Evolutionary conservation across 208 protist genomes (phyloP), one percentile per base, ranked within the genome.

Genomic region (Novymonas esmeraldas): DNA sequence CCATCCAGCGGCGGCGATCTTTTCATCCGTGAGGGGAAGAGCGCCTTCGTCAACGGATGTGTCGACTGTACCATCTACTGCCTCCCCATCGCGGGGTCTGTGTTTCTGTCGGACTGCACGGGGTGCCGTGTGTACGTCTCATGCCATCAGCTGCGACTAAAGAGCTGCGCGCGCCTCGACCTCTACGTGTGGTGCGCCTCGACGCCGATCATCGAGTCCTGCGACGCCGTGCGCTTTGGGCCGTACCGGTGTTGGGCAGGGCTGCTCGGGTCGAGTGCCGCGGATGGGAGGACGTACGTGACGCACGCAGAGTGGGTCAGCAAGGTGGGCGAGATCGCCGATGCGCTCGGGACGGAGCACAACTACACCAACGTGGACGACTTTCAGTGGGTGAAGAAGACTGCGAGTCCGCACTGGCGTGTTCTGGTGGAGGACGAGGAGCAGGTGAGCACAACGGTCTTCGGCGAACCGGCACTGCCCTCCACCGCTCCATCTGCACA

Each of bases 341-440:
- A 82, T 67, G 51, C 60, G 16, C 73, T 52, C 48, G 52, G 60
- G 6, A 78, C 75, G 22, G 68, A 70, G 58, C 45, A 59, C 22
- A 74, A 67, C 44, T 93, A 90, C 64, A 70, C 45, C n/a, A 77
- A 52, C 24, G 83, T 96, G 26, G 82, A 94, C 57, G 91, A 96
- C 68, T 96, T 96, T 66, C 89, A 93, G 66, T 94, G 91, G 89
- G 73, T 96, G 36, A 83, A 76, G 44, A 93, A 92, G 74, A 84
- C 74, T 22, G 63, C 64, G 24, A 94, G 88, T 54, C 91, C 91
- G 26, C 81, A 96, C 60, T 96, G 91, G 89, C 73, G 81, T 28
- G 76, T 90, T 1, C 41, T 96, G 26, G 54, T 52, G n/a, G 64
- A 24, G 20, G 62, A 67, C 33, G 73, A 89, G 57, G 64, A 79